Evolutionary conservation across 208 protist genomes (phyloP), one percentile per base, ranked within the genome.

Genomic region (Naegleria gruberi): DNA sequence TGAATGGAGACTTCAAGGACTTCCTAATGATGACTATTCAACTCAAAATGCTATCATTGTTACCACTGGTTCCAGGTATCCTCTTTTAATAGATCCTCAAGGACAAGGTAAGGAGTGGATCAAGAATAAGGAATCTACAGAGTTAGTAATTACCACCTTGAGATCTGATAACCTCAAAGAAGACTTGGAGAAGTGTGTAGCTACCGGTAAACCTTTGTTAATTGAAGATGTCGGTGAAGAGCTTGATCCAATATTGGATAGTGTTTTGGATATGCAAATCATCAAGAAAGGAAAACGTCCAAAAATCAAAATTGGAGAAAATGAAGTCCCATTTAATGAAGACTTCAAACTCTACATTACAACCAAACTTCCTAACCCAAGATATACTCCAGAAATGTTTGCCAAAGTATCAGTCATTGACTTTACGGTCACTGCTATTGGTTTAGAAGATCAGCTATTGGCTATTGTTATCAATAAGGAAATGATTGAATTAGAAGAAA

Each of bases 21-120:
- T 98, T 15, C 96, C 96, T 40, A 96, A 93, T 43, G 96, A 98
- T 92, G 95, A 97, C 43, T 94, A 97, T 26, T 97, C 95, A 6
- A 93, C 95, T 44, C 94, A 98, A 91, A 98, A 98, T 91, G 97
- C 93, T 83, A 97, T 98, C 89, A 96, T 98, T 47, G 93, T 96
- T 15, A 96, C 94, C 15, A 90, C 93, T 30, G 91, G 93, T 19
- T 89, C 93, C 37, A 89, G 94, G 73, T 98, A 93, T 89, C 95
- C 95, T 74, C 89, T 98, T 40, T 77, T 97, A 46, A 95, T 98
- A 65, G 96, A 98, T 92, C 96, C 96, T 37, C 96, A 98, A 87
- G 93, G 94, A 34, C 96, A 98, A 89, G 96, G 93, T 34, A 91
- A 93, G 43, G 45, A n/a, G 0, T 98, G 96, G 96, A 92, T 97